Base-by-base conservation (phyloP, 441 rosid species). In the Erodium trifolium region DNA sequence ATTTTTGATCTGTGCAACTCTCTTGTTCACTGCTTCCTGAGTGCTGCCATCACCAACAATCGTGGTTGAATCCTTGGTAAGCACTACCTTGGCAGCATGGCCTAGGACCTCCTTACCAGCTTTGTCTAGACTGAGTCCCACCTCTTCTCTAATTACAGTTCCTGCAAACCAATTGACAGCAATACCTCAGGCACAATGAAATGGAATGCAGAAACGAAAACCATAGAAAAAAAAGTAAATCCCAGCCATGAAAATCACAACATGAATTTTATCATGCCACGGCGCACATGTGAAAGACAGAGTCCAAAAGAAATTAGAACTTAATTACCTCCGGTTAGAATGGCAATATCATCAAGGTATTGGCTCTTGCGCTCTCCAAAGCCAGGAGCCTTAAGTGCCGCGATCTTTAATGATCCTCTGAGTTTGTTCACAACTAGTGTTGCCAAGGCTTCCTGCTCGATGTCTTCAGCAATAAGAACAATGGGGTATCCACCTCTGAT, bases 351-450 rank as follows among this genome's bases (percentile, higher is more conserved):
- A 63, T 94, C 99, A 70, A 94, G 99, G 78, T 91, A 93, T 72
- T 91, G 96, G 80, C 91, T 91, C 82, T 91, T 91, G 66, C 97
- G 89, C 77, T 93, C 96, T 67, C 97, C 99, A 77, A 91, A 93
- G 67, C 97, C 99, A 73, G 99, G 97, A 78, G 99, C 99, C 73
- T 86, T 93, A 13, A 93, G 89, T 71, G 99, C 96, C 69, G 97
- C 99, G 79, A 93, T 89, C 80, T 91, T 94, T 75, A 94, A 66
- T 60, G 97, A 72, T 18, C 99, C 99, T 78, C 99, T 89, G 67
- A 94, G 92, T 77, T 84, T 91, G 85, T 94, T 94, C 75, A 94
- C 99, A 45, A 94, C 99, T 78, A 94, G 93, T 68, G 99, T 94
- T 11, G 99, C 97, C 66, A 94, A 77, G 16, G 97, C 96, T 73